Evolutionary conservation across 257 asterid species (phyloP), one percentile per base, ranked within the genome.

Genomic region (Solanum sparsipilum): DNA sequence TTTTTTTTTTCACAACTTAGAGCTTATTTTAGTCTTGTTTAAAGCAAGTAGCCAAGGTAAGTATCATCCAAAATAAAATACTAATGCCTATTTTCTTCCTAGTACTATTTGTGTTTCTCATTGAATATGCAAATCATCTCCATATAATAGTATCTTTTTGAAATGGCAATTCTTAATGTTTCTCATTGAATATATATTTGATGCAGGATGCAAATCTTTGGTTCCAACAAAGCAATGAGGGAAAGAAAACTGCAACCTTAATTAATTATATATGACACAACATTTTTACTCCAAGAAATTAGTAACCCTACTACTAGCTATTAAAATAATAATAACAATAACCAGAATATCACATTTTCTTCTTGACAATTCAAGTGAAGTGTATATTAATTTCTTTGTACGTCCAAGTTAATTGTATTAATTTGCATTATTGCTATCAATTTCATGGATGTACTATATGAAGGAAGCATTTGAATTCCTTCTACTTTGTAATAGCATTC

Each of bases 391-490:
- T 86, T 70, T 85, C 70, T 74, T 74, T 74, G 35, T 79, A 6
- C 11, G 83, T 81, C 87, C 78, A 25, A 38, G 31, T 70, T 86
- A 29, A 46, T 86, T 67, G 71, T 87, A 23, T 18, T 68, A 70
- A 70, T 68, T 70, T 36, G 34, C 16, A 21, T 34, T 34, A 7
- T 75, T 20, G 29, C 31, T 31, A 87, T 25, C 52, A 16, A 67
- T 23, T 58, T 20, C 56, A 36, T 58, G 71, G 13, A 23, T 29
- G 39, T 78, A 44, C 10, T 35, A 36, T 63, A 13, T 60, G 88
- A 89, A 88, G 90, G 92, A 88, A 86, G 79, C 86, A 83, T 34
- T 81, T 88, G 89, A 89, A 87, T 87, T 85, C 86, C 92, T 36
- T 83, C 73, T 13, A 39, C 44, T 10, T 41, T 86, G 5, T 34